These are phyloP conservation scores for Aaosphaeria arxii DNA, from an alignment of 2,329 filamentous ascomycete species.

Conservation along the genomic window DNA sequence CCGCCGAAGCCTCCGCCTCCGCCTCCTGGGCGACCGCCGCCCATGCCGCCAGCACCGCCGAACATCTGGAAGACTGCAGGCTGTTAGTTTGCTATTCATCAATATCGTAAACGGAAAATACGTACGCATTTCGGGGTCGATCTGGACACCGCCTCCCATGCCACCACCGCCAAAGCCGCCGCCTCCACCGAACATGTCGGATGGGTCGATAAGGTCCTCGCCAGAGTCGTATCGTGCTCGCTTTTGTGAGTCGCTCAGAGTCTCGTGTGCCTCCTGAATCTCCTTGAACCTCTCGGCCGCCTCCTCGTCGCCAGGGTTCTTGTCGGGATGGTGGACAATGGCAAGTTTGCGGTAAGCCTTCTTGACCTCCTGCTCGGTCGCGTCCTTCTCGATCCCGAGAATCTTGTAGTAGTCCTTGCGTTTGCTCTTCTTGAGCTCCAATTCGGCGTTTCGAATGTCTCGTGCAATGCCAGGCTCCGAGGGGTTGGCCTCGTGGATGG, in stretches of 20 bases:
- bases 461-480: constrained; percentile 75
- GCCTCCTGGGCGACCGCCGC: constrained; percentile 34
- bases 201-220: constrained; percentile 83
- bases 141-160: constrained; percentile 38
- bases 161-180: constrained; percentile 38
- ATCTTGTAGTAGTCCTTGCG: constrained; percentile 99
- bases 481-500: constrained; percentile 77
- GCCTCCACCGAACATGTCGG: constrained; percentile 76
- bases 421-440: constrained; percentile 96
- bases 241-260: constrained; percentile 91
- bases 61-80: constrained; percentile 36
- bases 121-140: constrained; percentile 35
- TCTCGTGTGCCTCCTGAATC: constrained; percentile 95
- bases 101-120: neutral
- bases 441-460: constrained; percentile 84
- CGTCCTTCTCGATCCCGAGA: constrained; percentile 81
- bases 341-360: constrained; percentile 95
- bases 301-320: constrained; percentile 82
- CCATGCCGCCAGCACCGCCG: constrained; percentile 48
- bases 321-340: constrained; percentile 93
- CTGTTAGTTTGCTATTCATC: constrained; percentile 11
- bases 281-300: constrained; percentile 97
- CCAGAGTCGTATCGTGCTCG: constrained; percentile 88
- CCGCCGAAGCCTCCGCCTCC: constrained; percentile 54
- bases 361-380: constrained; percentile 83